Conservation (phyloP, 2,329 filamentous ascomycete species). For the Colletotrichum graminicola region DNA sequence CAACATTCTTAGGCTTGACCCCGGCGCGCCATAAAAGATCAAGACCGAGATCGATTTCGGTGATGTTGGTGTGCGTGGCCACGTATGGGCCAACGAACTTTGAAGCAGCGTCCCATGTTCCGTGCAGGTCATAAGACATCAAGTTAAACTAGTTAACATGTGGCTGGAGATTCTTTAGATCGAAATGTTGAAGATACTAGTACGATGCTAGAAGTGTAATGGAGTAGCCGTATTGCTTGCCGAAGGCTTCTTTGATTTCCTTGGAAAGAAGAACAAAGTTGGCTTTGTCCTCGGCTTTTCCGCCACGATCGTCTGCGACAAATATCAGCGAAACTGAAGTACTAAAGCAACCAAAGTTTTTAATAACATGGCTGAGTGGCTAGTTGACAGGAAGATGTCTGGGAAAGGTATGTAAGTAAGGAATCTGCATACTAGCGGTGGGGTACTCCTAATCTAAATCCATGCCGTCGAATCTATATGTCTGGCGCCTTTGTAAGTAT, state of each 20-base stretch:
- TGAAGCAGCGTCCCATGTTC: conserved; percentile 49
- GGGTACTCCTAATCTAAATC: neutral
- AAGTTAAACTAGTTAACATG: conserved; percentile 57
- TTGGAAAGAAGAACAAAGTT: conserved; percentile 7
- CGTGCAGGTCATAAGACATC: conserved; percentile 34
- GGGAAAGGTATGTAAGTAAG: conserved; percentile 2
- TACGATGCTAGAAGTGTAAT: conserved; percentile 43
- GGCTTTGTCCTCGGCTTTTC: neutral
- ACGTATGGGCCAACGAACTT: conserved; percentile 14
- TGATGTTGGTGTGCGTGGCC: conserved; percentile 52
- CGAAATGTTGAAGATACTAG: conserved; percentile 49
- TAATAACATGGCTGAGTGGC: neutral
- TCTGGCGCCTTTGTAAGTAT: too few relatives aligned
- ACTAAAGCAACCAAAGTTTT: neutral
- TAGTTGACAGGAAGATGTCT: neutral
- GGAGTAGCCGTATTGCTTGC: conserved; percentile 45
- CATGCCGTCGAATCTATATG: neutral
- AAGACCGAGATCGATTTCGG: conserved; percentile 56
- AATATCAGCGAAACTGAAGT: neutral
- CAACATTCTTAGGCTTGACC: conserved; percentile 56
- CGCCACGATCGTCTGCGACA: neutral
- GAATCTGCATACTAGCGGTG: neutral
- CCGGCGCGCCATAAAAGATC: conserved; percentile 62
- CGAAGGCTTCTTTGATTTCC: conserved; percentile 3
- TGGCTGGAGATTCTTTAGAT: conserved; percentile 43